Evolutionary conservation across 192 early-diverging fungal genomes (phyloP).

Genomic region (Coemansia sp.): DNA sequence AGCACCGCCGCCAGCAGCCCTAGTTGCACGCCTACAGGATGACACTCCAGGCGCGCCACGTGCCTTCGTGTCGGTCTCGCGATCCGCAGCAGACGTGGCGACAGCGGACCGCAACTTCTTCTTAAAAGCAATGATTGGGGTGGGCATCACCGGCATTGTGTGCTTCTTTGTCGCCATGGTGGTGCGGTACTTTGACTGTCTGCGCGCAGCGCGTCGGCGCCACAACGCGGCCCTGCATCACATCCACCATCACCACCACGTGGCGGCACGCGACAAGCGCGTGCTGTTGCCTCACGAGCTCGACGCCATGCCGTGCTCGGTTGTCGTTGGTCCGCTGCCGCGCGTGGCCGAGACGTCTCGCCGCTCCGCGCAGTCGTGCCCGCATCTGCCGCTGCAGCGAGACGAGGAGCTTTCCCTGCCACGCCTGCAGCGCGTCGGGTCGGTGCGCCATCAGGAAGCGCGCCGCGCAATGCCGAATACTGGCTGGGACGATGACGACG

Average conservation of each 20-base stretch:
- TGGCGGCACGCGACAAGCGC: constrained; percentile 2
- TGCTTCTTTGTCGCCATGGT: constrained; percentile 44
- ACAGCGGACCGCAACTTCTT: constrained; percentile 44
- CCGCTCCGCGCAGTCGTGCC: neutral
- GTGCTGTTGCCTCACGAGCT: constrained; percentile 35
- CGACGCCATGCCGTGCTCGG: constrained; percentile 31
- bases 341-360: neutral
- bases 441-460: neutral
- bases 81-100: constrained; percentile 31
- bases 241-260: neutral
- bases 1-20: constrained; percentile 11
- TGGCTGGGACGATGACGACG: constrained; percentile 3
- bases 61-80: constrained; percentile 26
- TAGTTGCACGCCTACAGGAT: constrained; percentile 9
- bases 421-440: neutral
- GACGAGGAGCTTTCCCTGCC: neutral
- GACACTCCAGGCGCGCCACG: neutral
- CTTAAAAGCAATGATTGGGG: constrained; percentile 46
- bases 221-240: neutral
- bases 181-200: constrained; percentile 42
- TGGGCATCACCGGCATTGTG: constrained; percentile 42
- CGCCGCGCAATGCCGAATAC: neutral
- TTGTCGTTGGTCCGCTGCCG: constrained; percentile 1
- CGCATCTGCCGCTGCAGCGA: neutral
- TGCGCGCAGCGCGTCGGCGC: neutral